Conservation (phyloP, 257 asterid species). For the Solanum gandarillasii region DNA sequence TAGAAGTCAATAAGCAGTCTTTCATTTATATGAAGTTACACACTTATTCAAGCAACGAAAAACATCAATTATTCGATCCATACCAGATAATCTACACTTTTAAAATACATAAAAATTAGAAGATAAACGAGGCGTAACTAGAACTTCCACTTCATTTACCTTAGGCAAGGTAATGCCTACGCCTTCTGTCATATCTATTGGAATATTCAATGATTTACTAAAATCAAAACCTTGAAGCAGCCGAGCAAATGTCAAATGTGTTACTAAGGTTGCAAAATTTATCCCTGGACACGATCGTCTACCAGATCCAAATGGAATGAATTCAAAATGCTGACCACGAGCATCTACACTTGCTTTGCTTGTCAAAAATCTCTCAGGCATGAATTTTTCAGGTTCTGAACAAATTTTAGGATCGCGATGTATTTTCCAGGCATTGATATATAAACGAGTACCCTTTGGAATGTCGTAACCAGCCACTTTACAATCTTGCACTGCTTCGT, state of each 20-base stretch:
- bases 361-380: constrained; percentile 37
- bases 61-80: background rate
- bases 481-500: constrained; percentile 30
- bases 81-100: background rate
- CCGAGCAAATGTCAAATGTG: constrained; percentile 32
- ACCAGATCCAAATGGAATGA: constrained; percentile 42
- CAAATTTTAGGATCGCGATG: constrained; percentile 42
- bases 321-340: constrained; percentile 33
- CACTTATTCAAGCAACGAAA: background rate
- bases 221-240: constrained; percentile 40
- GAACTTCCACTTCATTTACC: constrained; percentile 22
- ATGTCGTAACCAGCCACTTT: constrained; percentile 23
- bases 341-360: constrained; percentile 22
- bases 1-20: background rate
- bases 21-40: background rate
- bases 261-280: constrained; percentile 30
- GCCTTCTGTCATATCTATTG: constrained; percentile 46
- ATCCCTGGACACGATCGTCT: constrained; percentile 19
- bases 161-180: constrained; percentile 30
- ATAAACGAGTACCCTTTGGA: constrained; percentile 29
- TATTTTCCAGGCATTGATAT: constrained; percentile 39
- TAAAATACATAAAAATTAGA: background rate
- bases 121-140: constrained; percentile 22
- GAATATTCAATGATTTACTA: background rate
- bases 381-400: constrained; percentile 32